These are phyloP conservation scores for Meripilus lineatus DNA, from an alignment of 1,284 basidiomycete genomes.

Conservation along the genomic window DNA sequence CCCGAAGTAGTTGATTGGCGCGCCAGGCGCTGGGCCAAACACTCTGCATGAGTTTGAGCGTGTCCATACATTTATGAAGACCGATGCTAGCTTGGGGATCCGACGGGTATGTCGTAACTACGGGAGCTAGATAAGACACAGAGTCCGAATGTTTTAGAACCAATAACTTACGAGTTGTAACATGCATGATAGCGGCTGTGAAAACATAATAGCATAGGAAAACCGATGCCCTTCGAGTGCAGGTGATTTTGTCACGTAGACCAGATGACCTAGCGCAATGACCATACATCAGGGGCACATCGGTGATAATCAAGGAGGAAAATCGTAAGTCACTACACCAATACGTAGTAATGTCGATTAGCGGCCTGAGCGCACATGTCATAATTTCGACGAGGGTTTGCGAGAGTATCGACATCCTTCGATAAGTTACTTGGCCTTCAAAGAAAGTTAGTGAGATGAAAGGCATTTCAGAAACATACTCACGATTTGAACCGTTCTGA, in stretches of 20 bases:
- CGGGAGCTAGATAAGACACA: slow-evolving; percentile 2
- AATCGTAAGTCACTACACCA: no score
- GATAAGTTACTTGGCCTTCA: slow-evolving; percentile 16
- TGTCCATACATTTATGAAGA: slow-evolving; percentile 64
- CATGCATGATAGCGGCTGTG: slow-evolving; percentile 80
- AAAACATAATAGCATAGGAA: slow-evolving; percentile 83
- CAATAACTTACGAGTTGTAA: slow-evolving; percentile 49
- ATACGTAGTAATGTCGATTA: slow-evolving; percentile 77
- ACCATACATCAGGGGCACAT: slow-evolving; percentile 30
- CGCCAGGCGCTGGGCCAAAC: slow-evolving; percentile 77
- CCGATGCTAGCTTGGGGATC: slow-evolving; percentile 68
- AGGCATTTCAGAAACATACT: slow-evolving; percentile 7
- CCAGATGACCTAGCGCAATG: no score
- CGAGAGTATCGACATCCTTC: slow-evolving; percentile 48
- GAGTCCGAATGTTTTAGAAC: no score
- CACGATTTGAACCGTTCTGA: slow-evolving; percentile 14
- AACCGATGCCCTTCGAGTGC: slow-evolving; percentile 59
- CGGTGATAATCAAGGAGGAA: not conserved
- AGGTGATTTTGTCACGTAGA: slow-evolving; percentile 63
- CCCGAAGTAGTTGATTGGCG: slow-evolving; percentile 68
- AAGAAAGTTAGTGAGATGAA: not conserved
- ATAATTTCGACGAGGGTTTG: slow-evolving; percentile 59
- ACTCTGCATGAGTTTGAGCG: slow-evolving; percentile 63
- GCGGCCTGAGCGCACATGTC: slow-evolving; percentile 70
- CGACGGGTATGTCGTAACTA: slow-evolving; percentile 56